Percentiles rank a stretch among this genome's conserved stretches.
phyloP scores from a whole-genome alignment of 2,329 filamentous ascomycete species.

The Cladophialophora exuberans region DNA sequence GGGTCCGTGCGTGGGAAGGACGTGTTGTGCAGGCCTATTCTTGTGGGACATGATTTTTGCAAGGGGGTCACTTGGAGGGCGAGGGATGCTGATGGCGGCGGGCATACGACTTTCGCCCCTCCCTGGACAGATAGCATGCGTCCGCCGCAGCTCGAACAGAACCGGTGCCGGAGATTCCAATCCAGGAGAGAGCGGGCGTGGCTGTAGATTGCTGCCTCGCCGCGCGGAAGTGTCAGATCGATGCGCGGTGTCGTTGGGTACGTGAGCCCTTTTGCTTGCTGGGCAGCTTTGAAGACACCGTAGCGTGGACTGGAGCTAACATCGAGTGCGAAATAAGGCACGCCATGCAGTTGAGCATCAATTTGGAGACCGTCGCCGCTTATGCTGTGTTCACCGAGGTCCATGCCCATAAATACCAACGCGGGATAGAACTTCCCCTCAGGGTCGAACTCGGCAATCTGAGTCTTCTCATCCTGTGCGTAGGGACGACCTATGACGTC shows the following conservation, averaged over 20 bases:
- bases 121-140: slow-evolving; percentile 64
- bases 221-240: slow-evolving; percentile 19
- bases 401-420: slow-evolving; percentile 81
- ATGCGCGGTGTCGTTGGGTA: slow-evolving; percentile 17
- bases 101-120: slow-evolving; percentile 49
- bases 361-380: slow-evolving; percentile 41
- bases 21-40: slow-evolving; percentile 84
- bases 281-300: neutral
- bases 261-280: slow-evolving; percentile 3
- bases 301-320: slow-evolving; percentile 59
- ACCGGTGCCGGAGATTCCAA: slow-evolving; percentile 91
- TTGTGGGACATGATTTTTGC: slow-evolving; percentile 73
- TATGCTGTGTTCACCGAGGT: slow-evolving; percentile 62
- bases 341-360: slow-evolving; percentile 71
- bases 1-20: slow-evolving; percentile 90
- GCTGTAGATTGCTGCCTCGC: slow-evolving; percentile 22
- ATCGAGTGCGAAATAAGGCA: slow-evolving; percentile 87
- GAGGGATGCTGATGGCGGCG: slow-evolving; percentile 43
- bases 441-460: slow-evolving; percentile 75
- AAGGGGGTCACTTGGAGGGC: no score
- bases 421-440: slow-evolving; percentile 65
- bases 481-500: slow-evolving; percentile 76
- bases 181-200: slow-evolving; percentile 77
- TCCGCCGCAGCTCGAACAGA: slow-evolving; percentile 85
- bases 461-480: slow-evolving; percentile 68